Evolutionary conservation across 2,329 filamentous ascomycete species (phyloP), one percentile per base, ranked within the genome.

Genomic region (Fusarium multiceps): DNA sequence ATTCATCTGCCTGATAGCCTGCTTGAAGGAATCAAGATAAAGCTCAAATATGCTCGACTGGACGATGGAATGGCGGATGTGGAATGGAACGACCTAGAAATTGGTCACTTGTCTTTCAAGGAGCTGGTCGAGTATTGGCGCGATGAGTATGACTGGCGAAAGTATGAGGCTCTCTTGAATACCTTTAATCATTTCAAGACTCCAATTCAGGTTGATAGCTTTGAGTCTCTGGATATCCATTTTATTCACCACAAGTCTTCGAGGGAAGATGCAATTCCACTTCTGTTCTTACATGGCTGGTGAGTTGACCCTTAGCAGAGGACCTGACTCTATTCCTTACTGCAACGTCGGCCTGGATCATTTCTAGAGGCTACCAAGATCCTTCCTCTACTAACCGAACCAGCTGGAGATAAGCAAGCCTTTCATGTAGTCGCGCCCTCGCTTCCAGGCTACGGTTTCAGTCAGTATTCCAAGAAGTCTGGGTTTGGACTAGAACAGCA

Each of bases 21-120:
- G 0, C 2, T n/a, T 0, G 28, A n/a, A 49, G 5, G 34, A 23
- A 5, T 49, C 2, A 34, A 23, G 0, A 18, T 23, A 11, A 49
- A 23, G 7, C 47, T 49, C 4, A 49, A 23, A 10, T n/a, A 49
- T 21, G 28, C 16, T 23, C 4, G 20, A 9, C 5, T n/a, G 2
- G 28, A 34, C 1, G 13, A 30, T 18, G 27, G n/a, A 12, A 32
- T 30, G n/a, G 27, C 27, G 0, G 27, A 21, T 8, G 46, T 25
- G 42, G 42, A 45, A 25, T 18, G 14, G 42, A 43, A 43, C 3
- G 21, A 25, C 42, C 9, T 45, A 4, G 42, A 45, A 11, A 45
- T 45, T 4, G 42, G 21, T 4, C 42, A 45, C 6, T 25, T 9
- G 4, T 45, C 42, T 11, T 18, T 25, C 21, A 45, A 25, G 7